phyloP scores from a whole-genome alignment of 768 basidiomycete species.

The Mrakia frigida region DNA sequence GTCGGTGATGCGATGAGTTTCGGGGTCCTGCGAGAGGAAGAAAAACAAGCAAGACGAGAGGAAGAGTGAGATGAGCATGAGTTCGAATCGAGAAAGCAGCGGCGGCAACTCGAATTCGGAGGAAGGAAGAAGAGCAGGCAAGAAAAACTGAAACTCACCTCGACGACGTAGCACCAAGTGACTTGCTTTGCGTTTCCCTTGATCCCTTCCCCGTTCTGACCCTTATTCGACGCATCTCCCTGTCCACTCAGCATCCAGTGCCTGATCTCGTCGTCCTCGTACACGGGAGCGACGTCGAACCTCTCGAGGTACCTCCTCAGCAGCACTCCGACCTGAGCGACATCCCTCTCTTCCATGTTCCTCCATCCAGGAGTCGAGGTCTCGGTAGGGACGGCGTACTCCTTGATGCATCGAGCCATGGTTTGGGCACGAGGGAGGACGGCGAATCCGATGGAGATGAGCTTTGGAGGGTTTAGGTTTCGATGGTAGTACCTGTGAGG shows the following conservation, averaged over 20 bases:
- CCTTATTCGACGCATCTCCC: slow-evolving; percentile 52
- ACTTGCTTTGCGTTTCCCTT: slow-evolving; percentile 24
- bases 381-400: slow-evolving; percentile 59
- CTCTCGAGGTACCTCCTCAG: slow-evolving; percentile 73
- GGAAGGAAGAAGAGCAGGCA: background rate
- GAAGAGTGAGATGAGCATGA: background rate
- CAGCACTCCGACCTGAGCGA: slow-evolving; percentile 64
- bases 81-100: background rate
- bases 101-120: too few relatives aligned
- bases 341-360: slow-evolving; percentile 79
- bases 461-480: slow-evolving; percentile 81
- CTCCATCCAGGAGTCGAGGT: slow-evolving; percentile 57
- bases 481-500: slow-evolving; percentile 78
- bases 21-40: slow-evolving; percentile 58
- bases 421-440: slow-evolving; percentile 80
- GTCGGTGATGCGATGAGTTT: slow-evolving; percentile 80
- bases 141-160: slow-evolving; percentile 51
- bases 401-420: slow-evolving; percentile 77
- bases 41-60: background rate
- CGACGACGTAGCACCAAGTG: slow-evolving; percentile 92
- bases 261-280: slow-evolving; percentile 67
- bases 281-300: slow-evolving; percentile 74
- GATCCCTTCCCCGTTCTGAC: slow-evolving; percentile 42
- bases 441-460: slow-evolving; percentile 86
- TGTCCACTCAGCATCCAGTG: slow-evolving; percentile 84